These are phyloP conservation scores for Eimeria brunetti DNA, from an alignment of 169 alveolate species.

Conservation along the genomic window DNA sequence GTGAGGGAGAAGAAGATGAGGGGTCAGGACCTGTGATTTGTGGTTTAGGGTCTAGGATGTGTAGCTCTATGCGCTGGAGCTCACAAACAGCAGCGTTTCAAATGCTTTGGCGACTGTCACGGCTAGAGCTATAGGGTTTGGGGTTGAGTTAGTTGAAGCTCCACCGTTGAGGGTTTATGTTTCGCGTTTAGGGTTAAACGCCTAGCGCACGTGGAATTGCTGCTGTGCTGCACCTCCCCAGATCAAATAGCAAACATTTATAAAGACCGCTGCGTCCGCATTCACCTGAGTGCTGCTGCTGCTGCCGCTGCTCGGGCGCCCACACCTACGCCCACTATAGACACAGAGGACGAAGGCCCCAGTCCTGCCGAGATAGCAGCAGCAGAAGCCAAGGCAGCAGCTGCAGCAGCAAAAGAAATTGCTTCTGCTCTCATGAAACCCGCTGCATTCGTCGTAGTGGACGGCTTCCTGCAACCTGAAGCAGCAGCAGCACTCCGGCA, in stretches of 20 bases:
- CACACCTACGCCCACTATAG: conserved; percentile 15
- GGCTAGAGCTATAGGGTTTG: not conserved
- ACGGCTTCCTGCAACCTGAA: conserved; percentile 23
- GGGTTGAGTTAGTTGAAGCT: no score
- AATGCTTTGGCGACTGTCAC: not conserved
- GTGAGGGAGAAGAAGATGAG: conserved; percentile 25
- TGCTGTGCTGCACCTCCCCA: not conserved
- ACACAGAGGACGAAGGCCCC: conserved; percentile 40
- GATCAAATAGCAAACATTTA: conserved; percentile 20
- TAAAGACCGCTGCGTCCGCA: conserved; percentile 47
- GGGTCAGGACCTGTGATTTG: not conserved
- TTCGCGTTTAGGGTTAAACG: not conserved
- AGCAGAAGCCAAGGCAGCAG: conserved; percentile 53
- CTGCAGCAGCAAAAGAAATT: conserved; percentile 43
- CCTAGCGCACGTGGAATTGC: not conserved
- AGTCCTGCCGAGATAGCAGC: conserved; percentile 7
- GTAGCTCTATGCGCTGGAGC: not conserved
- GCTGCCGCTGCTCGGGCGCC: conserved; percentile 69
- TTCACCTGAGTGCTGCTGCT: conserved; percentile 46
- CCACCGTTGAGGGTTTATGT: not conserved
- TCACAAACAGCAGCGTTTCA: not conserved
- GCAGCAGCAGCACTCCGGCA: conserved; percentile 39
- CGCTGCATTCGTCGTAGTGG: conserved; percentile 25
- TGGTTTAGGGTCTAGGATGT: not conserved
- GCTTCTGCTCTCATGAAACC: conserved; percentile 47